A percentile compares a stretch with the other conserved stretches of the same genome.
phyloP scores from a whole-genome alignment of 2,329 filamentous ascomycete species.

The Exophiala sideris region DNA sequence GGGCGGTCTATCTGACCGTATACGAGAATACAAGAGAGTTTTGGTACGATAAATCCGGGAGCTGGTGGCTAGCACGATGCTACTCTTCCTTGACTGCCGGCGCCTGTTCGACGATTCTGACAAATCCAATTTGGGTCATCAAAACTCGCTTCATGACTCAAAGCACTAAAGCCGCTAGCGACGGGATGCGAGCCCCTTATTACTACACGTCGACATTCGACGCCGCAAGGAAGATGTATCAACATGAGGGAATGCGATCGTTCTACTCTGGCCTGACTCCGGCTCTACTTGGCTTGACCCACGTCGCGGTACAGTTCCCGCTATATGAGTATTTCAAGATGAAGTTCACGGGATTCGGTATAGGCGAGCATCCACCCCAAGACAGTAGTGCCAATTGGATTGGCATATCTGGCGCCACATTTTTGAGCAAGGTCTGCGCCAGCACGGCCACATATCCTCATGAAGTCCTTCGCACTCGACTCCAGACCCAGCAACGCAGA shows the following conservation, averaged over 20 bases:
- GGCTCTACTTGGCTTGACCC: constrained; percentile 83
- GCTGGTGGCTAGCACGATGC: constrained; percentile 73
- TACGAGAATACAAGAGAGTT: constrained; percentile 86
- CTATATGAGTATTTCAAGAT: constrained; percentile 92
- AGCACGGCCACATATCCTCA: constrained; percentile 96
- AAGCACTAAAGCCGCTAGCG: constrained; percentile 53
- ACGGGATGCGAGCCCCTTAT: constrained; percentile 61
- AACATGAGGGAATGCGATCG: constrained; percentile 76
- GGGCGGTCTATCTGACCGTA: constrained; percentile 96
- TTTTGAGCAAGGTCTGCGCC: constrained; percentile 89
- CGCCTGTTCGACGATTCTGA: constrained; percentile 86
- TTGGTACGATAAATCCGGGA: constrained; percentile 61
- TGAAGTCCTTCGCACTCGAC: constrained; percentile 86
- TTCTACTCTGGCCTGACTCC: constrained; percentile 96
- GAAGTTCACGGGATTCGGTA: constrained; percentile 81
- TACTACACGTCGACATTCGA: constrained; percentile 88
- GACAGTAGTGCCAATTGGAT: constrained; percentile 67
- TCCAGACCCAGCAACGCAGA: constrained; percentile 82
- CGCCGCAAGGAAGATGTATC: constrained; percentile 94
- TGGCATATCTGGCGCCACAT: constrained; percentile 82
- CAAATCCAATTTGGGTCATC: constrained; percentile 99
- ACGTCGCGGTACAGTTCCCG: constrained; percentile 96
- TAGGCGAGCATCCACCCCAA: constrained; percentile 65
- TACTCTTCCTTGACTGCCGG: constrained; percentile 89
- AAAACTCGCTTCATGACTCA: constrained; percentile 98